Conservation (phyloP, 2,329 filamentous ascomycete species). For the Pestalotiopsis sp. region DNA sequence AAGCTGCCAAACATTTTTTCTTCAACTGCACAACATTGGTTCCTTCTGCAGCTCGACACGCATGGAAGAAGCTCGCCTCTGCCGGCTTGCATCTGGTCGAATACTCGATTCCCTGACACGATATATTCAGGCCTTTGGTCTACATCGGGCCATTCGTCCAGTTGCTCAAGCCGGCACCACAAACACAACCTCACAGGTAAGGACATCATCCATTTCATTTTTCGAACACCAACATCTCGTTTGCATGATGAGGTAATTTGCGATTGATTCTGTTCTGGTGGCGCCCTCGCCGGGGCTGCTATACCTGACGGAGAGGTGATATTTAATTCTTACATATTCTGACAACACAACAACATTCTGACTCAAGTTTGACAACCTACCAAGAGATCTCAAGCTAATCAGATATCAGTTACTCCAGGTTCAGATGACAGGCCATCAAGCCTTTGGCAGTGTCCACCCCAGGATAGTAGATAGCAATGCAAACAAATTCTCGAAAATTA, state of each 20-base stretch:
- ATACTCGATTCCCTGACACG: rapidly evolving
- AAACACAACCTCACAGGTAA: constrained; percentile 9
- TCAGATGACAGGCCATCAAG: no score
- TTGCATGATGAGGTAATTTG: constrained; percentile 97
- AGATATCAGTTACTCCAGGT: not conserved
- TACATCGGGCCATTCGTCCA: not conserved
- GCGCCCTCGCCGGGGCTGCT: constrained; percentile 89
- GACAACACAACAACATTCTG: constrained; percentile 49
- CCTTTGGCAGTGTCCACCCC: no score
- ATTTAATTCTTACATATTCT: constrained; percentile 99
- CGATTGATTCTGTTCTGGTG: constrained; percentile 88
- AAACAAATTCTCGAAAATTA: no score
- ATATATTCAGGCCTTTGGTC: not conserved
- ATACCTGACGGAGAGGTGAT: constrained; percentile 80
- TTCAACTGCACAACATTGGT: not conserved
- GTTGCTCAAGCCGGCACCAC: not conserved
- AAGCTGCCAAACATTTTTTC: not conserved
- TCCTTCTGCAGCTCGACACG: not conserved
- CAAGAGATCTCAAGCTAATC: not conserved
- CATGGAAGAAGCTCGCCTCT: not conserved
- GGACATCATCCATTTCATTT: constrained; percentile 7
- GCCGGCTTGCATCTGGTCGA: not conserved
- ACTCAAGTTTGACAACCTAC: not conserved
- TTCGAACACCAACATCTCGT: constrained; percentile 24
- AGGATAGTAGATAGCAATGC: no score